Evolutionary conservation across 2,329 filamentous ascomycete species (phyloP), one percentile per base, ranked within the genome.

Genomic region (Teratosphaeria viscida): DNA sequence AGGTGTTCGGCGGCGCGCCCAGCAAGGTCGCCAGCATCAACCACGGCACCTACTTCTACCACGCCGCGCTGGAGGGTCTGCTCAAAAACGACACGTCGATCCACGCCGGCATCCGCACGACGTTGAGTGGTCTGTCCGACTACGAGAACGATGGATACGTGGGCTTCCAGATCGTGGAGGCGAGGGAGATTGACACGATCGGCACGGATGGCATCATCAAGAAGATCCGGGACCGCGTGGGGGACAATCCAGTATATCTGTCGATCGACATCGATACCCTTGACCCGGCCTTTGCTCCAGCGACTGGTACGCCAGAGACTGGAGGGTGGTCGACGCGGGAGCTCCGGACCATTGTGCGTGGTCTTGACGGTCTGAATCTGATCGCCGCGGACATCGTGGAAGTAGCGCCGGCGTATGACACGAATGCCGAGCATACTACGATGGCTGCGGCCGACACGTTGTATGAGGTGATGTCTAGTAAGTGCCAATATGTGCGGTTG

Each of bases 201-300:
- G 85, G 85, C 32, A 83, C 81, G 32, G 81, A 84, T 0, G 54
- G 89, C 4, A 92, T 95, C 70, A 87, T 92, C 71, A 83, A 87
- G 74, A 86, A 83, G 71, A 94, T 95, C 69, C 76, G 83, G 52
- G 85, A 89, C 3, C 80, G 89, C 27, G 88, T 95, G 19, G 89
- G 88, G 8, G 79, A 81, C 58, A 85, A 85, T 62, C 89, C 89
- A 0, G 88, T 94, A 0, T 95, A 95, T 70, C 75, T 95, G 35
- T 89, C 84, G 6, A 86, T 95, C 54, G 91, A 96, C 70, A 95
- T 95, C 67, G 90, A 95, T 70, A 91, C 89, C 0, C 78, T 95
- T 3, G 90, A 95, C 71, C 90, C 91, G 7, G 89, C 89, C 5
- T 92, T 89, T 66, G 87, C 87, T 0, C 87, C 87, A 12, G 87